Evolutionary conservation across 164 flowering plant species (phyloP).

Genomic region (Magnolia kwangsiensis): DNA sequence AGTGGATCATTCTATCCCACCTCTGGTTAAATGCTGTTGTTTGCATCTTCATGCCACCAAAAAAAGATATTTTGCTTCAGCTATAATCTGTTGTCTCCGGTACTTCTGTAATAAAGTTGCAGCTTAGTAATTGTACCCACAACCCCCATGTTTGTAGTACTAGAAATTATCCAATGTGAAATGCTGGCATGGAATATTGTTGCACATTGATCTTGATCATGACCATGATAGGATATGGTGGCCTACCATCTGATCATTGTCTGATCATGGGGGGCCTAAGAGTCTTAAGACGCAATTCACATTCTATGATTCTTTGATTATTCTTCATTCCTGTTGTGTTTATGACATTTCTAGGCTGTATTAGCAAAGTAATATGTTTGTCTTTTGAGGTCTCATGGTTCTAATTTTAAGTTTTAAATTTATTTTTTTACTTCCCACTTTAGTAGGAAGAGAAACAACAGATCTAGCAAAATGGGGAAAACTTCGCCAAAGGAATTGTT

Average conservation of each 20-base stretch:
- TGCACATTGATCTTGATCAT: background rate
- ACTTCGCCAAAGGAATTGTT: slow-evolving; percentile 42
- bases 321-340: background rate
- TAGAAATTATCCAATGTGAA: background rate
- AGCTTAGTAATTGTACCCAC: too few relatives aligned
- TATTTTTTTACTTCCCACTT: background rate
- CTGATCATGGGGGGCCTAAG: background rate
- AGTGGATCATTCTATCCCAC: too few relatives aligned
- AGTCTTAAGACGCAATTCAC: background rate
- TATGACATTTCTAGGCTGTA: background rate
- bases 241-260: background rate
- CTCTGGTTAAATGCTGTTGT: too few relatives aligned
- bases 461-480: slow-evolving; percentile 52
- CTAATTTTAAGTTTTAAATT: background rate
- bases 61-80: too few relatives aligned
- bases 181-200: background rate
- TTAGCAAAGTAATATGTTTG: background rate
- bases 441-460: slow-evolving; percentile 1
- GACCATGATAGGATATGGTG: background rate
- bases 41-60: too few relatives aligned
- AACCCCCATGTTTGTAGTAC: background rate
- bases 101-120: too few relatives aligned
- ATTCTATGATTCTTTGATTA: background rate
- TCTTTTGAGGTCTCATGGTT: background rate
- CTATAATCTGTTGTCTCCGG: too few relatives aligned